Evolutionary conservation across 352 stramenopile species (phyloP).

Genomic region (Phytophthora cactorum): DNA sequence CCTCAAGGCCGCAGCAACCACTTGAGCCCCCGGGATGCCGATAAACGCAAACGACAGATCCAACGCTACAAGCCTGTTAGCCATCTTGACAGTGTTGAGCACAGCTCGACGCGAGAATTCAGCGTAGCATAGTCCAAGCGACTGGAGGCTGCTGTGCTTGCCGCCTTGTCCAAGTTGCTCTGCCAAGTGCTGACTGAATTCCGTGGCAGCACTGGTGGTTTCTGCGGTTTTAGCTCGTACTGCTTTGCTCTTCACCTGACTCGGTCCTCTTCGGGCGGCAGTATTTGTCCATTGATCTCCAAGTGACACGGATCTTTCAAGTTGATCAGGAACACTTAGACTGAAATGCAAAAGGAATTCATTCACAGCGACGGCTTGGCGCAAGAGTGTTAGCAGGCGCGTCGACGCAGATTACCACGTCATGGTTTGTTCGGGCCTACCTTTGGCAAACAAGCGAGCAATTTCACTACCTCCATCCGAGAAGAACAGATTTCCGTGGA

Average conservation of each 20-base stretch:
- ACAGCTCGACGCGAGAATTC: constrained; percentile 31
- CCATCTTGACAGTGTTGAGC: constrained; percentile 40
- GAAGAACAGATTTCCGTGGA: constrained; percentile 50
- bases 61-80: constrained; percentile 26
- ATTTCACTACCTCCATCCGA: constrained; percentile 36
- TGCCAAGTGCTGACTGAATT: constrained; percentile 28
- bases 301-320: neutral
- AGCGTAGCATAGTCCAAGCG: constrained; percentile 20
- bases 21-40: constrained; percentile 37
- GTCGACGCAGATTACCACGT: neutral
- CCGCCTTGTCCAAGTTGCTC: constrained; percentile 20
- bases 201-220: constrained; percentile 6
- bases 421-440: neutral
- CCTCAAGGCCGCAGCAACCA: constrained; percentile 41
- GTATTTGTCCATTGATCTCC: constrained; percentile 6
- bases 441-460: constrained; percentile 28
- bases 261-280: neutral
- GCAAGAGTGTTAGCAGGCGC: neutral
- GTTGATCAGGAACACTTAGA: constrained; percentile 19
- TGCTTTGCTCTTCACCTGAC: constrained; percentile 1
- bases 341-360: constrained; percentile 26
- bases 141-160: constrained; percentile 15
- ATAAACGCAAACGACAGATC: constrained; percentile 56
- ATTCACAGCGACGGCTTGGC: constrained; percentile 22
- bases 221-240: constrained; percentile 1